A percentile compares a stretch with the other conserved stretches of the same genome.
Evolutionary conservation across 352 stramenopile genomes (phyloP).

Genomic region (Phytophthora lateralis): DNA sequence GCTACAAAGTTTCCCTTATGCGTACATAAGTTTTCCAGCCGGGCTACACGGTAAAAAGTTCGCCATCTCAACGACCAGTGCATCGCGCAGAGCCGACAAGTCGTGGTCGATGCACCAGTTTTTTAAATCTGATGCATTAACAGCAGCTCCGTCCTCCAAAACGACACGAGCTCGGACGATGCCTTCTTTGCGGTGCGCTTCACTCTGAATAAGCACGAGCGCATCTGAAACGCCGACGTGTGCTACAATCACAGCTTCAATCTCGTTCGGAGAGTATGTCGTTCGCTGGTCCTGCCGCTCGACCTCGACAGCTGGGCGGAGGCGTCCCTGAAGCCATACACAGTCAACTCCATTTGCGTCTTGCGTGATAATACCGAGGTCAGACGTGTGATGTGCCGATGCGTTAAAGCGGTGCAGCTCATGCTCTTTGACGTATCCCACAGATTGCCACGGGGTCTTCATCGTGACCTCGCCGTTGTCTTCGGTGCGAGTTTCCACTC

Average conservation of each 20-base stretch:
- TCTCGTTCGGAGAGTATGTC: constrained; percentile 35
- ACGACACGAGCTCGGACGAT: constrained; percentile 45
- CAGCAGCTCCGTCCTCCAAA: constrained; percentile 24
- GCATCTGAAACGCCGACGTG: constrained; percentile 61
- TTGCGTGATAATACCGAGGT: constrained; percentile 50
- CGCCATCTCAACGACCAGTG: constrained; percentile 59
- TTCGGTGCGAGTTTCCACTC: constrained; percentile 54
- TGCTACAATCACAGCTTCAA: constrained; percentile 44
- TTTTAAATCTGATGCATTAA: constrained; percentile 40
- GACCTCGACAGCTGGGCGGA: constrained; percentile 49
- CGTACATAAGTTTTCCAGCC: constrained; percentile 86
- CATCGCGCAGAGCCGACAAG: constrained; percentile 42
- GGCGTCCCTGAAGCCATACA: constrained; percentile 72
- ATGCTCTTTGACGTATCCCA: constrained; percentile 72
- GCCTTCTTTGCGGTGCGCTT: constrained; percentile 11
- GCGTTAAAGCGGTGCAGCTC: constrained; percentile 49
- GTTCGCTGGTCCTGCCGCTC: constrained; percentile 37
- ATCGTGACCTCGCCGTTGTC: constrained; percentile 68
- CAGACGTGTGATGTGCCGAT: constrained; percentile 55
- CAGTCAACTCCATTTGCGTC: constrained; percentile 33
- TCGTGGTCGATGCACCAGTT: constrained; percentile 40
- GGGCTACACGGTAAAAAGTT: constrained; percentile 79
- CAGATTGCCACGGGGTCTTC: constrained; percentile 81
- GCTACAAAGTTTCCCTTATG: constrained; percentile 32
- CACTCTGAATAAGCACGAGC: constrained; percentile 54